phyloP scores from a whole-genome alignment of 805 yeast genomes.

The Candida broadrunensis region DNA sequence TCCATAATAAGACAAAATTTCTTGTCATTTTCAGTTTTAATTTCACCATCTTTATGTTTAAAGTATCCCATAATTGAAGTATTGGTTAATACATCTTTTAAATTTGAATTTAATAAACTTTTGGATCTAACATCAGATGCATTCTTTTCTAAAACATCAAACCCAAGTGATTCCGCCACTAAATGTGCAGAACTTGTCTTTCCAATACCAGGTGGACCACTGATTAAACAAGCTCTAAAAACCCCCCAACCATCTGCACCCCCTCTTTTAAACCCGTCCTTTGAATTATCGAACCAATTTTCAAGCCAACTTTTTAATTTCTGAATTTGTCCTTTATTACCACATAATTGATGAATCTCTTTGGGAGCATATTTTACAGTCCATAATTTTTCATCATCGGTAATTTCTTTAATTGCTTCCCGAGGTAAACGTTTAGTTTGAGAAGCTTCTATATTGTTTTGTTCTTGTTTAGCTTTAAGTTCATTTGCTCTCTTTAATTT shows the following conservation, averaged over 20 bases:
- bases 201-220: constrained; percentile 88
- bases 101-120: constrained; percentile 61
- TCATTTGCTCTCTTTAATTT: constrained; percentile 16
- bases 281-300: constrained; percentile 66
- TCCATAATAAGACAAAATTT: constrained; percentile 90
- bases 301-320: constrained; percentile 71
- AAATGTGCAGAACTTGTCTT: constrained; percentile 81
- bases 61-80: constrained; percentile 82
- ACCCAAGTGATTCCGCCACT: constrained; percentile 66
- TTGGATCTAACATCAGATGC: constrained; percentile 92
- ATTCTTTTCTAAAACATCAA: constrained; percentile 72
- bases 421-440: constrained; percentile 10
- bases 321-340: constrained; percentile 75
- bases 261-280: constrained; percentile 52
- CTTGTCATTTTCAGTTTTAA: constrained; percentile 36
- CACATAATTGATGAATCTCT: constrained; percentile 74
- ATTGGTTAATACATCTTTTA: constrained; percentile 72
- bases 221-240: constrained; percentile 79
- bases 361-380: constrained; percentile 91
- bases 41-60: constrained; percentile 30
- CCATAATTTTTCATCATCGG: constrained; percentile 75
- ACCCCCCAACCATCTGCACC: constrained; percentile 65
- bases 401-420: constrained; percentile 28
- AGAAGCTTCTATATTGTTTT: neutral
- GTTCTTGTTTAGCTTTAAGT: constrained; percentile 2